A percentile compares a stretch with the other conserved stretches of the same genome.
phyloP scores from a whole-genome alignment of 306 rosid species.

The Rosa lucieae region DNA sequence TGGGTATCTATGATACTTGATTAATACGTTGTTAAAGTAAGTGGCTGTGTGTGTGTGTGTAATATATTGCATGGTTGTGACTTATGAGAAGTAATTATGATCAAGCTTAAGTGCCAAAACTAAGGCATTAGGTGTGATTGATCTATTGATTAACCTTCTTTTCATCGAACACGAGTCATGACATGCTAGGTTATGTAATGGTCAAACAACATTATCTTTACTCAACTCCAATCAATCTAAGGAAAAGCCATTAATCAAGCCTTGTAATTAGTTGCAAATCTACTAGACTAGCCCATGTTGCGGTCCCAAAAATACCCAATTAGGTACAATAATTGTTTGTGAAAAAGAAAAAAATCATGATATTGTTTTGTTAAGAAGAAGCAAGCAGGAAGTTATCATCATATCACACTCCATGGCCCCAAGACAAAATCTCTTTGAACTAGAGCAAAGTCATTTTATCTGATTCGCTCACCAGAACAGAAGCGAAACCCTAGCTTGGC shows the following conservation, averaged over 20 bases:
- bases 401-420: background rate
- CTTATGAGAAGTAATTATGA: background rate
- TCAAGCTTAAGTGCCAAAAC: constrained; percentile 10
- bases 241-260: constrained; percentile 57
- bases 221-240: background rate
- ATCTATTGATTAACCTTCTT: background rate
- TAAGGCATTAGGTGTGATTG: constrained; percentile 9
- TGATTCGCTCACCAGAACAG: background rate
- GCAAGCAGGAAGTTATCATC: too few relatives aligned
- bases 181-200: background rate
- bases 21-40: constrained; percentile 1
- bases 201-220: constrained; percentile 13
- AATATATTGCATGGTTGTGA: constrained; percentile 4
- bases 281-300: constrained; percentile 16
- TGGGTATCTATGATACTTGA: background rate
- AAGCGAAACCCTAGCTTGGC: background rate
- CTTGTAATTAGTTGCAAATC: constrained; percentile 14
- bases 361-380: too few relatives aligned
- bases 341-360: background rate
- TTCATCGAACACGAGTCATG: background rate
- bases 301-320: constrained; percentile 18
- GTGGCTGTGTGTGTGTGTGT: background rate
- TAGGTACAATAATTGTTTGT: background rate
- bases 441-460: background rate
- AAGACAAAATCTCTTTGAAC: background rate